A percentile compares a stretch with the other conserved stretches of the same genome.
These are phyloP conservation scores for Bruguiera hainesii DNA, from an alignment of 441 rosid species.

Conservation along the genomic window DNA sequence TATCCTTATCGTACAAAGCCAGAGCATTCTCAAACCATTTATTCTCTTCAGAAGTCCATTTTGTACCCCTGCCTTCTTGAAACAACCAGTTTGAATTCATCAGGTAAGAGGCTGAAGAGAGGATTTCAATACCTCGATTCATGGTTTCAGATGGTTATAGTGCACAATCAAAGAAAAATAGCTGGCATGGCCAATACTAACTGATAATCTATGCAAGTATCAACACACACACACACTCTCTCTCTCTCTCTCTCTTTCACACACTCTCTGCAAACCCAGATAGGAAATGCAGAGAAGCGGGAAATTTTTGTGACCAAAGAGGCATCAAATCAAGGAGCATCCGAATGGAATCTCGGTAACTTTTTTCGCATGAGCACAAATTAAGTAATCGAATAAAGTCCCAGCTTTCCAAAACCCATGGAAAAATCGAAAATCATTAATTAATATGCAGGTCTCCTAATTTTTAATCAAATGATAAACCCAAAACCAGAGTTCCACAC, in stretches of 20 bases:
- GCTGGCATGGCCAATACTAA: slow-evolving; percentile 20
- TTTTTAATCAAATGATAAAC: slow-evolving; percentile 16
- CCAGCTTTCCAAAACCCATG: slow-evolving; percentile 60
- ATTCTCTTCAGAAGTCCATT: slow-evolving; percentile 81
- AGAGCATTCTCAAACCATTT: slow-evolving; percentile 74
- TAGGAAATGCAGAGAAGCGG: slow-evolving; percentile 36
- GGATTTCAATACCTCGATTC: slow-evolving; percentile 63
- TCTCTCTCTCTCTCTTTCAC: slow-evolving; percentile 16
- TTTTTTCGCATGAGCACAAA: slow-evolving; percentile 39
- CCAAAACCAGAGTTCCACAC: neutral
- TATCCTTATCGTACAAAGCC: slow-evolving; percentile 64
- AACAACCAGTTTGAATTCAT: slow-evolving; percentile 69
- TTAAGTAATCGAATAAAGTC: slow-evolving; percentile 53
- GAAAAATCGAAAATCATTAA: slow-evolving; percentile 39
- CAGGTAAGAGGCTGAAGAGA: slow-evolving; percentile 66
- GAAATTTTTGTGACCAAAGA: slow-evolving; percentile 28
- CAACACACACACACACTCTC: neutral
- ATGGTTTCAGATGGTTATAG: slow-evolving; percentile 29
- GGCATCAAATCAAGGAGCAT: slow-evolving; percentile 40
- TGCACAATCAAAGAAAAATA: slow-evolving; percentile 9
- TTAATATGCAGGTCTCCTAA: slow-evolving; percentile 29
- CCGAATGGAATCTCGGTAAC: slow-evolving; percentile 42
- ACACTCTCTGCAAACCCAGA: slow-evolving; percentile 27
- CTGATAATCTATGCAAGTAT: neutral
- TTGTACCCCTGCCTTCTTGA: slow-evolving; percentile 58